These are phyloP conservation scores for Aspergillus homomorphus DNA, from an alignment of 495 filamentous ascomycete genomes.

Conservation along the genomic window DNA sequence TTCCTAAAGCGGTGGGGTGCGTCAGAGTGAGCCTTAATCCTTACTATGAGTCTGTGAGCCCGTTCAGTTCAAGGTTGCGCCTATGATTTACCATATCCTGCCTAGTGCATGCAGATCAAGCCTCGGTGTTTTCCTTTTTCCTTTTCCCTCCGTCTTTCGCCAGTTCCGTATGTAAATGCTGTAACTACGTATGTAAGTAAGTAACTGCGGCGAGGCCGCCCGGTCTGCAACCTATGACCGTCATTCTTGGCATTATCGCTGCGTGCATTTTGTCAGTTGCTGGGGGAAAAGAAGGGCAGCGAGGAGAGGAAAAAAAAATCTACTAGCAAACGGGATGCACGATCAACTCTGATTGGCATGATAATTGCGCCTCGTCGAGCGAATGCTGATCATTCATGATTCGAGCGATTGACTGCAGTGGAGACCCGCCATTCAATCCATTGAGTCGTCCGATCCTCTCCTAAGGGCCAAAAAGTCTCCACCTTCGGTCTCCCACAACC, in stretches of 20 bases:
- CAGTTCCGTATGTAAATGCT: background rate
- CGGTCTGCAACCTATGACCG: background rate
- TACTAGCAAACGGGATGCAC: slow-evolving; percentile 1
- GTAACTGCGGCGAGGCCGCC: background rate
- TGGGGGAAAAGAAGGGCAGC: background rate
- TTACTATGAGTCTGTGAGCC: background rate
- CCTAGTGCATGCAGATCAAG: slow-evolving; percentile 14
- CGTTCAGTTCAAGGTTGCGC: background rate
- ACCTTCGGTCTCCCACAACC: slow-evolving; percentile 3
- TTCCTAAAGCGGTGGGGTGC: slow-evolving; percentile 10
- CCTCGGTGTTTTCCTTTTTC: slow-evolving; percentile 7
- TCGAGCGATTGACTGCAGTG: slow-evolving; percentile 17
- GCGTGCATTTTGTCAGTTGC: background rate
- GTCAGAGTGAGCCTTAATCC: slow-evolving; percentile 7
- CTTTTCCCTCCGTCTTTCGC: background rate
- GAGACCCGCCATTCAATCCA: slow-evolving; percentile 14
- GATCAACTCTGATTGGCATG: slow-evolving; percentile 14
- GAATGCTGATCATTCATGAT: slow-evolving; percentile 16
- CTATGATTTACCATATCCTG: slow-evolving; percentile 14
- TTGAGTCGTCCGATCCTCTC: slow-evolving; percentile 7
- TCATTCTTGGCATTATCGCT: slow-evolving; percentile 1
- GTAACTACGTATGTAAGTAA: background rate
- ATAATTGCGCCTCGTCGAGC: slow-evolving; percentile 10
- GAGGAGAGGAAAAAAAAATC: background rate
- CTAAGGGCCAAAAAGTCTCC: background rate